phyloP scores from a whole-genome alignment of 139 green algal species.

The Picochlorum sp. region DNA sequence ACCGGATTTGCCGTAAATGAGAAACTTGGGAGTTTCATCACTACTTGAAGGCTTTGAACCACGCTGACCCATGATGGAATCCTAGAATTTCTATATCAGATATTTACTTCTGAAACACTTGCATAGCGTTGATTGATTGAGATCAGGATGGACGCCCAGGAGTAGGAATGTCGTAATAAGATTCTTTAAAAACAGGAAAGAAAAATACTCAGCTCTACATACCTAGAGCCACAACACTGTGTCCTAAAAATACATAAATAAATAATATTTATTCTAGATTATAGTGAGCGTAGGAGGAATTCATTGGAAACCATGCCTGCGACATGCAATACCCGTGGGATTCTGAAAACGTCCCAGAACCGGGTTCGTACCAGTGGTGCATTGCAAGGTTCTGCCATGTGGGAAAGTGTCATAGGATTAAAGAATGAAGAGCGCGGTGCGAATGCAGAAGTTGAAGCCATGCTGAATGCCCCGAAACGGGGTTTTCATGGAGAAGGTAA shows the following conservation, averaged over 20 bases:
- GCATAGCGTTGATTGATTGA: too few species aligned
- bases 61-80: too few species aligned
- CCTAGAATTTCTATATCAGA: too few species aligned
- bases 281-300: neutral
- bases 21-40: constrained; percentile 38
- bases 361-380: constrained; percentile 61
- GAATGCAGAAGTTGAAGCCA: constrained; percentile 63
- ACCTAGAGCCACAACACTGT: too few species aligned
- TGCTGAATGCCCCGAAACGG: constrained; percentile 53
- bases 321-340: constrained; percentile 23
- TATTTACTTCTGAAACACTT: too few species aligned
- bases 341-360: constrained; percentile 40
- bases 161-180: too few species aligned
- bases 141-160: too few species aligned
- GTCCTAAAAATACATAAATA: neutral
- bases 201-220: too few species aligned
- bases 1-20: constrained; percentile 76
- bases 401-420: constrained; percentile 70
- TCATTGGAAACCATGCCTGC: constrained; percentile 18
- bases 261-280: neutral
- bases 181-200: too few species aligned
- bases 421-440: constrained; percentile 41
- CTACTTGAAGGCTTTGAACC: too few species aligned
- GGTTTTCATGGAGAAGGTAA: constrained; percentile 25
- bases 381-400: constrained; percentile 71